Base-by-base conservation (phyloP, 352 stramenopile species). In the Pythium dissimile region DNA sequence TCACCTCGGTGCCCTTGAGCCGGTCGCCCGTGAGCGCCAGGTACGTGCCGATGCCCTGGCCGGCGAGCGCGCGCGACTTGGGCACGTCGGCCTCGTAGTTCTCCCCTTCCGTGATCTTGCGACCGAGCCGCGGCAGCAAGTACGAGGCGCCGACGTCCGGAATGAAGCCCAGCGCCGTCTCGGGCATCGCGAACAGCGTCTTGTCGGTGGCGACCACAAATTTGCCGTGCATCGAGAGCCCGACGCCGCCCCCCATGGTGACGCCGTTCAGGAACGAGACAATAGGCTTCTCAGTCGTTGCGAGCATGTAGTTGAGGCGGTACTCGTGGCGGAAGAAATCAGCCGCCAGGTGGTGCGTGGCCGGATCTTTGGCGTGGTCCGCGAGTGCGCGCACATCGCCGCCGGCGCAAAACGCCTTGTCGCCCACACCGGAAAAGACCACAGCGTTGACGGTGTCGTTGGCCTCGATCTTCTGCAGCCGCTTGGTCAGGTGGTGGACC, bases 101-200 rank as follows among this genome's bases (percentile, higher is more conserved):
- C 47, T 93, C 79, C 20, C 77, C 71, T 31, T 91, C 76, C 38
- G 73, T 54, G 27, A 93, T 59, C 20, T 80, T 80, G 32, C 84
- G 84, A 47, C 84, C 81, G 15, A 92, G 88, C 56, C 78, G 83
- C 74, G 96, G 86, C 62, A 99, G 79, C 63, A 98, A 67, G 69
- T 97, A 89, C 37, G 89, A 96, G 6, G 73, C 88, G 32, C 97
- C 97, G 26, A 99, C 96, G 74, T 99, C 97, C 10, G 97, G 97
- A 68, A 99, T 98, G 50, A 99, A 94, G 7, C 97, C 97, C 64
- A 99, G 98, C 8, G 87, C 94, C 11, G 88, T 98, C 84, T 99
- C 97, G 7, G 97, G 97, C 97, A 99, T 99, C n/a, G 96, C 93
- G 67, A 99, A 99, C 1, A 98, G 27, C 38, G 96, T 98, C 67